Conservation (phyloP, 305 asterid species). For the Fraxinus angustifolia region DNA sequence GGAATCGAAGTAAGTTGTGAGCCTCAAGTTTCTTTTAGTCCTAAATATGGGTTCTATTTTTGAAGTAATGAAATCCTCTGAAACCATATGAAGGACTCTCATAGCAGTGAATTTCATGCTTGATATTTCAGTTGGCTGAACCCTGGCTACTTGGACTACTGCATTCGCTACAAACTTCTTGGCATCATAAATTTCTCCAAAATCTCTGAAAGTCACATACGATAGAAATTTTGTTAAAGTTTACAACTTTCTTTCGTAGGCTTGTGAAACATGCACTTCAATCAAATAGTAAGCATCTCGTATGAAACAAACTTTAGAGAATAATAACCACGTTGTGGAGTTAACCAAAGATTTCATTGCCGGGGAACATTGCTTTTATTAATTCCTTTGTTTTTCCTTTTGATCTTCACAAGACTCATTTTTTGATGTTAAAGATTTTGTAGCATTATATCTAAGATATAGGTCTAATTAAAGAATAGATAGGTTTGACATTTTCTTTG, state of each 20-base stretch:
- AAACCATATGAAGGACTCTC: conserved; percentile 38
- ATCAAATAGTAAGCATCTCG: not conserved
- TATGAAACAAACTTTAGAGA: not conserved
- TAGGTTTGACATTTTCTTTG: not conserved
- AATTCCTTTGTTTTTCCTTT: not conserved
- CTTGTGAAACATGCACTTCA: not conserved
- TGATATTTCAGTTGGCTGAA: conserved; percentile 27
- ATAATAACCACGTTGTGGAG: not conserved
- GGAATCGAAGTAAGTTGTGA: conserved; percentile 45
- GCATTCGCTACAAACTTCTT: conserved; percentile 36
- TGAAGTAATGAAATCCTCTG: conserved; percentile 29
- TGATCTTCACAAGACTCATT: not conserved
- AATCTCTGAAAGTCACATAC: conserved; percentile 31
- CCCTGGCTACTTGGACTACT: conserved; percentile 33
- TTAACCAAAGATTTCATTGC: not conserved
- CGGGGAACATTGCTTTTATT: not conserved
- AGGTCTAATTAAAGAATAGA: not conserved
- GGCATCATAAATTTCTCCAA: conserved; percentile 57
- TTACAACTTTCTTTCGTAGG: not conserved
- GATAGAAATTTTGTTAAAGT: not conserved
- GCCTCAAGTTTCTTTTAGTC: conserved; percentile 36
- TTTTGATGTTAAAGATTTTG: not conserved
- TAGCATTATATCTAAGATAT: not conserved
- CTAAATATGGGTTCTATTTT: conserved; percentile 45
- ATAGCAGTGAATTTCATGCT: conserved; percentile 24